phyloP scores from a whole-genome alignment of 495 filamentous ascomycete genomes.

The Hypoxylon trugodes region DNA sequence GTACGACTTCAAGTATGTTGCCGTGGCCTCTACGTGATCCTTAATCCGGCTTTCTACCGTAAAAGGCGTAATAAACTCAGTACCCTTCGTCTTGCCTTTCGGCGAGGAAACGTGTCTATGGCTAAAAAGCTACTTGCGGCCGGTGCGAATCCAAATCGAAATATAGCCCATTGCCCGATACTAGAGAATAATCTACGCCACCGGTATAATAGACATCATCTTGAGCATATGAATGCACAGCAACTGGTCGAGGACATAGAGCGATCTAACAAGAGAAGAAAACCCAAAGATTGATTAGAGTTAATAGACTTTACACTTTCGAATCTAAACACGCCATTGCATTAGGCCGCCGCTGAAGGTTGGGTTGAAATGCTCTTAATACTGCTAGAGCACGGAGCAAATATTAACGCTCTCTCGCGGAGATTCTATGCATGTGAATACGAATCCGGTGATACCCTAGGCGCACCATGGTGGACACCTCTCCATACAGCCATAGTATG shows the following conservation, averaged over 20 bases:
- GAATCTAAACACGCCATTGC: constrained; percentile 4
- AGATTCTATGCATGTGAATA: background rate
- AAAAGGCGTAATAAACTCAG: background rate
- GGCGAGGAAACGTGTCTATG: background rate
- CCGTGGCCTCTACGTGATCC: background rate
- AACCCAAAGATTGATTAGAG: background rate
- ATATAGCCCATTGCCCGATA: background rate
- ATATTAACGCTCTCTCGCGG: constrained; percentile 9
- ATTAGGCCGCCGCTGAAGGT: constrained; percentile 2
- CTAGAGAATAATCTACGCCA: no score
- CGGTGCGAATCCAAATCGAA: background rate
- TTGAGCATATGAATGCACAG: no score
- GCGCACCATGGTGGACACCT: constrained; percentile 12
- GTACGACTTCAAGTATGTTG: background rate
- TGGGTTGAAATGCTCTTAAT: background rate
- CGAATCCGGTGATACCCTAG: background rate
- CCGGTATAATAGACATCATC: no score
- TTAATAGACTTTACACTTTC: background rate
- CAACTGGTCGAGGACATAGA: background rate
- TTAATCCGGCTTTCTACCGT: constrained; percentile 2
- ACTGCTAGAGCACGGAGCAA: constrained; percentile 10
- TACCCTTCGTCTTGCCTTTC: background rate
- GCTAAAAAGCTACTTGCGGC: constrained; percentile 5
- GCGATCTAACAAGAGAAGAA: background rate
- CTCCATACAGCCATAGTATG: constrained; percentile 21